A percentile compares a stretch with the other conserved stretches of the same genome.
Conservation (phyloP, 805 yeast genomes). For the Teunomyces panamensis region DNA sequence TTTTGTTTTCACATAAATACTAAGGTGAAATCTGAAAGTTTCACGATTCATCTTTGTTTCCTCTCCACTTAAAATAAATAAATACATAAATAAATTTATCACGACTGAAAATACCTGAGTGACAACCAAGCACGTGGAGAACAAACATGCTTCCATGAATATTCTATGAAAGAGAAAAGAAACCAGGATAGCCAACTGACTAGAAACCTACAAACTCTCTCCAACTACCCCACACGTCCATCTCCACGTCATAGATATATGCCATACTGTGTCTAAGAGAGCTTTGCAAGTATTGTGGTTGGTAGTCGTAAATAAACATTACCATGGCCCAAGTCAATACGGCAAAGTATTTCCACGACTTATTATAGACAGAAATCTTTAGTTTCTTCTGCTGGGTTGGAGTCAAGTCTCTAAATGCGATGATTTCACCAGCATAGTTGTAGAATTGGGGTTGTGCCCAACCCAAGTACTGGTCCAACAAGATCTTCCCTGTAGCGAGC, state of each 20-base stretch:
- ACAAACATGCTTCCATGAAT: neutral
- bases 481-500: constrained; percentile 56
- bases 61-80: no score
- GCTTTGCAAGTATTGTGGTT: constrained; percentile 60
- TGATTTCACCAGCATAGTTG: constrained; percentile 14
- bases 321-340: constrained; percentile 70
- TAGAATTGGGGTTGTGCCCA: constrained; percentile 33
- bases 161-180: neutral
- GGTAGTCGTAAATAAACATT: constrained; percentile 64
- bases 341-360: constrained; percentile 57
- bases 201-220: constrained; percentile 39
- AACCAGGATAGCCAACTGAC: neutral
- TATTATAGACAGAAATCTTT: constrained; percentile 18
- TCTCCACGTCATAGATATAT: constrained; percentile 62
- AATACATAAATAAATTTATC: neutral
- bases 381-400: constrained; percentile 32
- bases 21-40: no score
- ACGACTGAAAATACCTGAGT: no score
- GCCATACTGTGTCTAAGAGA: constrained; percentile 68
- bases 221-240: constrained; percentile 49
- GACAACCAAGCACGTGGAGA: neutral
- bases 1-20: no score
- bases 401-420: constrained; percentile 26
- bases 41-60: no score
- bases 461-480: constrained; percentile 38